Percentiles rank a stretch among this genome's conserved stretches.
These are phyloP conservation scores for Penicillium maclennaniae DNA, from an alignment of 495 filamentous ascomycete species.

Conservation along the genomic window DNA sequence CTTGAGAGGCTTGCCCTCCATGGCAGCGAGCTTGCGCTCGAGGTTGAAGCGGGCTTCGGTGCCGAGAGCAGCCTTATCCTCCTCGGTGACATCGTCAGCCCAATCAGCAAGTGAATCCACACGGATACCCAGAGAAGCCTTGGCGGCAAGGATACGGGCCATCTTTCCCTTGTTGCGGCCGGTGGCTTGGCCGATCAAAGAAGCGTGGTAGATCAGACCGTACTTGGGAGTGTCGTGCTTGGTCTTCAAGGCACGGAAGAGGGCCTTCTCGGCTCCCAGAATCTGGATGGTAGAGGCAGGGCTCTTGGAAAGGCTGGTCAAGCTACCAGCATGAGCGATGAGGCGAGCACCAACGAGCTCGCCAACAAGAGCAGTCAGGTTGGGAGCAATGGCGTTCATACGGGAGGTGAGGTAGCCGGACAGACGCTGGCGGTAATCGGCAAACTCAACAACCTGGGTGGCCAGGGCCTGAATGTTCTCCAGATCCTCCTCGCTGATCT, in stretches of 20 bases:
- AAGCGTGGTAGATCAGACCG: constrained; percentile 97
- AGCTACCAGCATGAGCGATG: constrained; percentile 91
- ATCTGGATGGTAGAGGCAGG: constrained; percentile 96
- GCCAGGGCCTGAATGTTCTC: constrained; percentile 87
- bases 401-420: constrained; percentile 84
- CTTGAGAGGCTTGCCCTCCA: constrained; percentile 89
- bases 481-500: constrained; percentile 85
- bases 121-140: constrained; percentile 87
- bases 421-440: constrained; percentile 84
- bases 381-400: constrained; percentile 96
- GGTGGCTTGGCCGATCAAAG: constrained; percentile 90
- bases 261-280: constrained; percentile 95
- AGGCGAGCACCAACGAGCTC: constrained; percentile 92
- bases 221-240: constrained; percentile 99
- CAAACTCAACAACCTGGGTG: constrained; percentile 86
- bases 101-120: constrained; percentile 87
- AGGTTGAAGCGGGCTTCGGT: constrained; percentile 69
- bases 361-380: constrained; percentile 89
- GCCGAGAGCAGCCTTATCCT: constrained; percentile 77
- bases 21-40: constrained; percentile 74
- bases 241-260: constrained; percentile 97
- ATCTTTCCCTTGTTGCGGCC: constrained; percentile 99
- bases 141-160: constrained; percentile 89
- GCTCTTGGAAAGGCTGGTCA: constrained; percentile 95
- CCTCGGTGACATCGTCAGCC: constrained; percentile 75